A percentile compares a stretch with the other conserved stretches of the same genome.
Conservation (phyloP, 495 filamentous ascomycete species). For the Hypoxylon subgilvum region DNA sequence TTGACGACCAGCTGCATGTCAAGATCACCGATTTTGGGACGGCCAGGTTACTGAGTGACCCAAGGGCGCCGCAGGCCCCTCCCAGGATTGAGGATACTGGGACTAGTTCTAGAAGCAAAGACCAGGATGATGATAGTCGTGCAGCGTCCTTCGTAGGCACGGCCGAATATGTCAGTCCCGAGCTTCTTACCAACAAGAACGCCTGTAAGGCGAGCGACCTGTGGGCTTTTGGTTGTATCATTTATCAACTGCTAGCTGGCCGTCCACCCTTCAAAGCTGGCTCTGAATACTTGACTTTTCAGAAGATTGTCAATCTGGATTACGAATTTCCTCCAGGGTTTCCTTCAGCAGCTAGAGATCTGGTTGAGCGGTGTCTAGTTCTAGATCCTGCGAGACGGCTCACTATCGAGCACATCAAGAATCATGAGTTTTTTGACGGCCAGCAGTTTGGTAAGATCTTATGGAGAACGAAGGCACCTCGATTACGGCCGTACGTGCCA, state of each 20-base stretch:
- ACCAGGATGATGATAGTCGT: slow-evolving; percentile 64
- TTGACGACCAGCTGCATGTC: slow-evolving; percentile 94
- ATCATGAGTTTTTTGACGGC: slow-evolving; percentile 95
- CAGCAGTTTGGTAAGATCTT: slow-evolving; percentile 81
- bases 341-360: slow-evolving; percentile 83
- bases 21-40: slow-evolving; percentile 99
- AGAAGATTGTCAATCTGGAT: slow-evolving; percentile 93
- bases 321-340: slow-evolving; percentile 95
- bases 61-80: slow-evolving; percentile 57
- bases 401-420: slow-evolving; percentile 96
- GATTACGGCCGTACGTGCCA: slow-evolving; percentile 84
- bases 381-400: slow-evolving; percentile 85
- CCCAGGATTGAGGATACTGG: slow-evolving; percentile 43
- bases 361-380: slow-evolving; percentile 90
- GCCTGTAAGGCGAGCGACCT: slow-evolving; percentile 97
- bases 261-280: slow-evolving; percentile 95
- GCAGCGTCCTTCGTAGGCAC: slow-evolving; percentile 97
- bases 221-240: slow-evolving; percentile 99
- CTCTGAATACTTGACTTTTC: slow-evolving; percentile 98
- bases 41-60: slow-evolving; percentile 83
- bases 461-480: slow-evolving; percentile 91
- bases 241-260: slow-evolving; percentile 93
- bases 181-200: slow-evolving; percentile 92
- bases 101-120: slow-evolving; percentile 45
- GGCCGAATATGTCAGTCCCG: slow-evolving; percentile 97